Base-by-base conservation (phyloP, 805 yeast species). In the Pichia rugopelliculosa region DNA sequence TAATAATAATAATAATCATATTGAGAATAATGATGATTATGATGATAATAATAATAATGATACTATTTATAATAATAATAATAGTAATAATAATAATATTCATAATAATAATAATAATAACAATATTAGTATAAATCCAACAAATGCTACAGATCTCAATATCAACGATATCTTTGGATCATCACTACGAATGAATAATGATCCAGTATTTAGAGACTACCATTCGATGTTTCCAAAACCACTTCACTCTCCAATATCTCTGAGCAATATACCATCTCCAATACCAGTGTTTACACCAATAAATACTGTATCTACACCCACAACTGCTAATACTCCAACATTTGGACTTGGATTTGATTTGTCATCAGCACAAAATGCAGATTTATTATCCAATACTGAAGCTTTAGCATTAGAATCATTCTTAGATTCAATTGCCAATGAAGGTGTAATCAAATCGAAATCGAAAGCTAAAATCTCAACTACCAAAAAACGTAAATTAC, bases 401-500 rank as follows among this genome's bases (percentile, higher is more conserved):
- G 53, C 67, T 7, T 56, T 62, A 6, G 70, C 66, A 0, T 50
- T 67, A 36, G 70, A 66, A 41, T 56, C 57, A 10, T 67, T 67
- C 46, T 55, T 67, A 23, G 71, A 67, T 44, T 62, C 67, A 17
- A 64, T 67, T 20, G 70, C 67, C 1, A 65, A 63, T 46, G 66
- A 65, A 13, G 44, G 45, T 11, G 17, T 30, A 6, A 20, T 22
- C 13, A 40, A 21, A 34, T 38, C 23, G 24, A 30, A 26, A 21
- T 37, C 12, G 20, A 38, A 20, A n/a, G 20, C 12, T 20, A 20
- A 23, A n/a, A 17, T 21, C n/a, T 10, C 15, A 17, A 22, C n/a
- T 11, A 17, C 21, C 18, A 45, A 22, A 17, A 27, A 41, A 17
- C 21, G 42, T 5, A 15, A 22, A 1, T 34, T 30, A n/a, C 10